Percentiles rank a stretch among this genome's conserved stretches.
These are phyloP conservation scores for Arabis hirsuta DNA, from an alignment of 345 rosid genomes.

Conservation along the genomic window DNA sequence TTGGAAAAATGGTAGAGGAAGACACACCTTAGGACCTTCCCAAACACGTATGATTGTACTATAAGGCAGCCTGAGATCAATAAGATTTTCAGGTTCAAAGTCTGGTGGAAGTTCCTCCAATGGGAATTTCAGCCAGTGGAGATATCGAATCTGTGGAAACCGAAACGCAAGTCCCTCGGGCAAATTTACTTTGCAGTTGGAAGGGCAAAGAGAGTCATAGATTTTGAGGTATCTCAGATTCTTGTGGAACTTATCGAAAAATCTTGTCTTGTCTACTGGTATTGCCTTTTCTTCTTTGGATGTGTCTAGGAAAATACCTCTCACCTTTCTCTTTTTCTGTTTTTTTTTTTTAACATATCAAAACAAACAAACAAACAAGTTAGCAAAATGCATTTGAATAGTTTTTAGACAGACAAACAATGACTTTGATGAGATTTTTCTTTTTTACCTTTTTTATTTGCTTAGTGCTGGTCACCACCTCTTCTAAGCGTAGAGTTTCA, in stretches of 20 bases:
- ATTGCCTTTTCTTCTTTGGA: not conserved
- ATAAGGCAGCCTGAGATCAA: slow-evolving; percentile 23
- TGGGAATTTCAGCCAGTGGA: slow-evolving; percentile 17
- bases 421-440: no score
- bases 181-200: not conserved
- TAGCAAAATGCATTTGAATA: no score
- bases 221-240: slow-evolving; percentile 41
- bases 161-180: not conserved
- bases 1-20: no score
- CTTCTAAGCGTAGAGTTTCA: no score
- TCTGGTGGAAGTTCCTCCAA: slow-evolving; percentile 14
- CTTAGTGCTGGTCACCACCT: no score
- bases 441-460: no score
- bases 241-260: not conserved
- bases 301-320: slow-evolving; percentile 31
- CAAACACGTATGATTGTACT: slow-evolving; percentile 6
- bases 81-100: not conserved
- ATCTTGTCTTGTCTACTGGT: not conserved
- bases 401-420: no score
- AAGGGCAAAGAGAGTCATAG: not conserved
- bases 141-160: not conserved
- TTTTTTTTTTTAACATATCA: not conserved
- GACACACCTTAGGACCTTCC: slow-evolving; percentile 14
- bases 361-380: no score
- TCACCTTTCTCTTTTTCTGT: not conserved